These are phyloP conservation scores for Phytophthora lateralis DNA, from an alignment of 352 stramenopile genomes.

Conservation along the genomic window DNA sequence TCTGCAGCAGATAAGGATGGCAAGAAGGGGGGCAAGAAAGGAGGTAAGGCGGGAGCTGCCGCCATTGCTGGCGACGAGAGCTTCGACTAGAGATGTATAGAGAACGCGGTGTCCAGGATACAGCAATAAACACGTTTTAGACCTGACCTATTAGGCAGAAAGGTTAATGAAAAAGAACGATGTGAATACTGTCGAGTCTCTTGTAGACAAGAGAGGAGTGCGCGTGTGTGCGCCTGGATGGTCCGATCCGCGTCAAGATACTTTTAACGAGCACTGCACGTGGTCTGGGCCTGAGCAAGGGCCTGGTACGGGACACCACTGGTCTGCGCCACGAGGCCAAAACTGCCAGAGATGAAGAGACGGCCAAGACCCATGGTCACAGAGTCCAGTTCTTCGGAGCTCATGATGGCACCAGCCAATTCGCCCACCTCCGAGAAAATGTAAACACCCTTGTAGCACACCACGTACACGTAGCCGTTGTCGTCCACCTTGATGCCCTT, in stretches of 20 bases:
- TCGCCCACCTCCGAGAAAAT: slow-evolving; percentile 60
- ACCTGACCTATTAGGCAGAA: slow-evolving; percentile 23
- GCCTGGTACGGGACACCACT: slow-evolving; percentile 41
- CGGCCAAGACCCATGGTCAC: slow-evolving; percentile 71
- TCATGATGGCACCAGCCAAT: slow-evolving; percentile 64
- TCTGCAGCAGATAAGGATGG: slow-evolving; percentile 31
- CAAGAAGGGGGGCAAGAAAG: slow-evolving; percentile 45
- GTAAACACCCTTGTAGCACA: slow-evolving; percentile 77
- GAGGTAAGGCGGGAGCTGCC: slow-evolving; percentile 20
- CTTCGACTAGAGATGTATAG: slow-evolving; percentile 22
- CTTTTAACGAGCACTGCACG: slow-evolving; percentile 34
- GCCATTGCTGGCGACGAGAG: slow-evolving; percentile 27
- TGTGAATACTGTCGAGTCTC: slow-evolving; percentile 40
- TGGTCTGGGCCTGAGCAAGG: slow-evolving; percentile 48
- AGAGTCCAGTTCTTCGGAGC: slow-evolving; percentile 56
- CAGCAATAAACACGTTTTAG: slow-evolving; percentile 33
- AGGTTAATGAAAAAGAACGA: slow-evolving; percentile 27
- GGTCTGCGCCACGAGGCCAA: slow-evolving; percentile 71
- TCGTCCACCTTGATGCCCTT: slow-evolving; percentile 80
- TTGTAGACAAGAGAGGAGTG: slow-evolving; percentile 25
- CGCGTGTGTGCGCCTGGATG: slow-evolving; percentile 5
- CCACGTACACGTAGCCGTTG: slow-evolving; percentile 78
- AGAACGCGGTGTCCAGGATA: slow-evolving; percentile 4
- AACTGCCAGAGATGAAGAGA: slow-evolving; percentile 75
- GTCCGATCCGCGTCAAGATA: slow-evolving; percentile 6